Base-by-base conservation (phyloP, 176 grass and related monocot genomes). In the Triticum monococcum region DNA sequence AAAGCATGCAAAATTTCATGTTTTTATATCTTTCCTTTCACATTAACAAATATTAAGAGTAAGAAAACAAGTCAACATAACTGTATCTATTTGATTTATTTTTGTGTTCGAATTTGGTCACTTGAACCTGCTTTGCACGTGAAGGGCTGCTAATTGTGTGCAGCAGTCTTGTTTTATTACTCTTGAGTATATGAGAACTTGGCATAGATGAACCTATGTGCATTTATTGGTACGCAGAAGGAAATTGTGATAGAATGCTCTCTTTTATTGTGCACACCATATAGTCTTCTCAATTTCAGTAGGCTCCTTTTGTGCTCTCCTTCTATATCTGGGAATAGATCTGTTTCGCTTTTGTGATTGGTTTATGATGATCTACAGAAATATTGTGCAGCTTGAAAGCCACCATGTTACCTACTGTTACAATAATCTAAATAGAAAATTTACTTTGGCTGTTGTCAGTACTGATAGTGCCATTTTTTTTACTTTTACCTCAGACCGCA, bases 401-500 rank as follows among this genome's bases (percentile, higher is more conserved):
- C 20, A 52, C 64, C 43, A 65, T 85, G 61, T 52, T 85, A 64
- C 72, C 20, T 64, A 67, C 33, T 52, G 18, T 63, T 66, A 33
- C 32, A 20, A 67, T 40, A 77, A 67, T 26, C n/a, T 73, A 24
- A 48, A 76, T 77, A 24, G 8, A 54, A 25, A 84, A 23, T 65
- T 74, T 43, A 50, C 18, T 54, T 30, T 84, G 37, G 70, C 57
- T 77, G 30, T 57, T 54, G 54, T 84, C 28, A 64, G 12, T 45
- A 10, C 77, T 41, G 72, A 35, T 72, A 72, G 72, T 65, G 41
- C 23, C 20, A 72, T 66, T 41, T 73, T 79, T 46, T 10, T 11
- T 8, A 74, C 32, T 41, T 78, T 65, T 72, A 80, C 41, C 69
- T 83, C 84, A 98, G 96, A 98, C 93, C 80, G 72, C 96, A 92